A percentile compares a stretch with the other conserved stretches of the same genome.
Conservation (phyloP, 495 filamentous ascomycete genomes). For the Penicillium lividum region DNA sequence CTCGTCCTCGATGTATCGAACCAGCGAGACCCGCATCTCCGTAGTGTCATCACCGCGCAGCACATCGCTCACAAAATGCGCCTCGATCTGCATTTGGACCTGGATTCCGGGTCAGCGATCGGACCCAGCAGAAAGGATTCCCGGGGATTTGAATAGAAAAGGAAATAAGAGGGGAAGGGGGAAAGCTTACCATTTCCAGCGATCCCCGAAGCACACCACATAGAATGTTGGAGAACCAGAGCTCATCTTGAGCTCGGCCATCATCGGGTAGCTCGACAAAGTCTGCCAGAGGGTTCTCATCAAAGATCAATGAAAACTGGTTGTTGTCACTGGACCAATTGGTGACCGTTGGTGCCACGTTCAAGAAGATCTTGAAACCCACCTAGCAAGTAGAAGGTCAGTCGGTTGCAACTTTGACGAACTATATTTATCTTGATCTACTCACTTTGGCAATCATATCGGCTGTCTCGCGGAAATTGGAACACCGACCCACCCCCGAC, state of each 20-base stretch:
- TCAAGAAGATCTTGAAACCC: constrained; percentile 98
- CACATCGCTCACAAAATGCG: constrained; percentile 94
- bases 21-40: constrained; percentile 91
- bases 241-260: constrained; percentile 89
- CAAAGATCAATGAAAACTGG: constrained; percentile 92
- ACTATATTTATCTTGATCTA: neutral
- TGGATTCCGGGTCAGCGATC: constrained; percentile 37
- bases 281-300: constrained; percentile 95
- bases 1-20: constrained; percentile 97
- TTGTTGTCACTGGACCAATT: constrained; percentile 97
- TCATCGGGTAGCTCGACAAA: constrained; percentile 98
- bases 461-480: constrained; percentile 91
- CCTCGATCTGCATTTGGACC: constrained; percentile 99
- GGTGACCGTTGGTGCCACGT: constrained; percentile 91
- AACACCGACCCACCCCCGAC: constrained; percentile 82
- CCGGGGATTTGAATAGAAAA: neutral
- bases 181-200: constrained; percentile 79
- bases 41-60: constrained; percentile 92
- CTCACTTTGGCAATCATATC: constrained; percentile 93
- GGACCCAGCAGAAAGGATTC: constrained; percentile 15
- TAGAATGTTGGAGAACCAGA: constrained; percentile 98
- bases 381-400: constrained; percentile 55
- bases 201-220: constrained; percentile 90
- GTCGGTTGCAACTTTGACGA: neutral
- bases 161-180: neutral